Base-by-base conservation (phyloP, 176 grass and related monocot genomes). In the Pharus latifolius region DNA sequence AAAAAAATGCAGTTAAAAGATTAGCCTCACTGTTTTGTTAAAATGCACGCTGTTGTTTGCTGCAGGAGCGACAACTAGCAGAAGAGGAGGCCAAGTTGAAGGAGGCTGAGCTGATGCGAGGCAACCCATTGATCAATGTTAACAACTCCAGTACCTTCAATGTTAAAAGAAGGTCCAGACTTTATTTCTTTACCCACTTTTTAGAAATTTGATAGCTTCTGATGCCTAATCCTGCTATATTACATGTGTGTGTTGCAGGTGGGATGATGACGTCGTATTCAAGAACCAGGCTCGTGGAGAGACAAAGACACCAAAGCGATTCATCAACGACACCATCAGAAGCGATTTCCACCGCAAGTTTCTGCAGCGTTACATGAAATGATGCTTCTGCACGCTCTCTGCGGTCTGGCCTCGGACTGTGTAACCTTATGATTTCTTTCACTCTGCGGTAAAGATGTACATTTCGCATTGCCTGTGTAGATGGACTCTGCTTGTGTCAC, bases 311-410 rank as follows among this genome's bases (percentile, higher is more conserved):
- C 81, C 89, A 0, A 93, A 98, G 57, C 80, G 94, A 51, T 98
- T 98, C 78, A 91, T 98, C 60, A 98, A 93, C 10, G 94, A 98
- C 52, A 93, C 94, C 23, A 93, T 98, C 61, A 90, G 94, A 50
- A 98, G 81, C 26, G 94, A 98, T 73, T 98, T 98, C 74, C 94
- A 98, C 35, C 95, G 87, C 32, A 93, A 98, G 65, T 98, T 98
- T 65, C 63, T 99, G 84, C 87, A 99, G 37, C 89, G 89, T 56
- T 99, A 99, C 82, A 94, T 99, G 90, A 99, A 99, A 62, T 98
- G 78, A 91, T 65, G 43, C 27, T 29, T 10, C 29, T 65, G 40
- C 12, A 49, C 3, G 22, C 33, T 15, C 33, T 56, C 16, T 70
- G 16, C 20, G 22, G 4, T 2, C 7, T 56, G 60, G 29, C 31